Base-by-base conservation (phyloP, 345 rosid species). In the Aethionema arabicum region DNA sequence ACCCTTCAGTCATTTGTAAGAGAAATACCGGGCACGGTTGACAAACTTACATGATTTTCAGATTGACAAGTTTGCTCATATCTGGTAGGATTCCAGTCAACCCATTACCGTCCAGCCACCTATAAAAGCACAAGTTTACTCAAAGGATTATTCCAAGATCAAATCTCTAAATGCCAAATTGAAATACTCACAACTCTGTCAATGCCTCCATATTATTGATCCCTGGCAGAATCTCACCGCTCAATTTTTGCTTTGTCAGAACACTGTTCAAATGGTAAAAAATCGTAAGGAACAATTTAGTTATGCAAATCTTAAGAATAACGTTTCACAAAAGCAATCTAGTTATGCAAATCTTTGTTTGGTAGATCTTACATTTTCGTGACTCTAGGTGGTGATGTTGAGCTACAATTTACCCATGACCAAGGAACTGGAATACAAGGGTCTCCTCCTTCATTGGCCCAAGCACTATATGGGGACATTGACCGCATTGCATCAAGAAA, bases 71-170 rank as follows among this genome's bases (percentile, higher is more conserved):
- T 67, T 74, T 75, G 69, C 90, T 95, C 78, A 90, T 67, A 66
- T 84, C 92, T 14, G 99, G 97, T 42, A 95, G 78, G 27, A 70
- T 41, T 32, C 97, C 97, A 14, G 81, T 65, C 57, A 95, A 70
- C 62, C 55, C 73, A 79, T 87, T 86, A 54, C 84, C 85, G 55
- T 86, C 87, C 73, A 93, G 65, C 99, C 99, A 83, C 87, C 99
- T 93, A 72, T 44, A 58, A 48, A 65, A 56, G 39, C 56, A 7
- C 35, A 65, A 37, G 5, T 21, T 57, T 42, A 70, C 42, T 65
- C 56, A 31, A 43, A 46, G 47, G 32, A 64, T 36, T 45, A 61
- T 21, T 56, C 37, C 30, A 56, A 40, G 45, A 30, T 0, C 27
- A 50, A 40, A 15, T 35, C 13, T 49, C 12, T 5, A 62, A 62